phyloP scores from a whole-genome alignment of 192 early-diverging fungal species.

The Fimicolochytrium jonesii region DNA sequence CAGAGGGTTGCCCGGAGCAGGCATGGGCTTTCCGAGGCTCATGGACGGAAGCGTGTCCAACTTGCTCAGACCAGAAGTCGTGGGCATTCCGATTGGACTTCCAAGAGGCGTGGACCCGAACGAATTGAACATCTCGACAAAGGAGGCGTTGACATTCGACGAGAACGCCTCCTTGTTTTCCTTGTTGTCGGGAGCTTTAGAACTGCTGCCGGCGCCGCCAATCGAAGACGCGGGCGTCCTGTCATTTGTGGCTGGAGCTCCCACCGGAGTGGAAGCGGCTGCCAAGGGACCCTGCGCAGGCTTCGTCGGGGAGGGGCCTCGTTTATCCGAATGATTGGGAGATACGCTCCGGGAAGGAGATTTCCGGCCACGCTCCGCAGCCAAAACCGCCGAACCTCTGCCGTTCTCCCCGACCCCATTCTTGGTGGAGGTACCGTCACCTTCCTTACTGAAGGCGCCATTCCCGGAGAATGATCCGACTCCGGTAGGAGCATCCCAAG shows the following conservation, averaged over 20 bases:
- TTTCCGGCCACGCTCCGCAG: constrained; percentile 10
- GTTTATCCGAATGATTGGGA: constrained; percentile 1
- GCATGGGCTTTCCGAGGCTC: too few species aligned
- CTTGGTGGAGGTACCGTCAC: not conserved
- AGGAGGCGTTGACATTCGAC: too few species aligned
- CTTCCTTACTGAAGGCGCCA: constrained; percentile 19
- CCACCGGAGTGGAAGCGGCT: too few species aligned
- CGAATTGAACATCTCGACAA: constrained; percentile 23
- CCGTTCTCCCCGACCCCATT: not conserved
- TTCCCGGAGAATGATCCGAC: constrained; percentile 28
- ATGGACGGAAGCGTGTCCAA: too few species aligned
- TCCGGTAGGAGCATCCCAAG: constrained; percentile 26
- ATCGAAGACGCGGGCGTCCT: too few species aligned
- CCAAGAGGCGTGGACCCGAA: constrained; percentile 8
- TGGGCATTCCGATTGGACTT: not conserved
- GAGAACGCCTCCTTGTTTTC: too few species aligned
- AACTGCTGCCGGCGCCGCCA: too few species aligned
- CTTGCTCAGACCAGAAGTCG: not conserved
- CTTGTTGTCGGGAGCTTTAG: too few species aligned
- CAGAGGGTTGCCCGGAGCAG: too few species aligned
- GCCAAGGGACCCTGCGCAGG: too few species aligned
- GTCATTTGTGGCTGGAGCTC: too few species aligned
- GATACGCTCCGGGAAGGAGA: constrained; percentile 21
- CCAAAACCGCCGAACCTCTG: too few species aligned
- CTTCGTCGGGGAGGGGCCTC: constrained; percentile 1